Evolutionary conservation across 2,329 filamentous ascomycete genomes (phyloP).

Genomic region (Biscogniauxia mediterranea): DNA sequence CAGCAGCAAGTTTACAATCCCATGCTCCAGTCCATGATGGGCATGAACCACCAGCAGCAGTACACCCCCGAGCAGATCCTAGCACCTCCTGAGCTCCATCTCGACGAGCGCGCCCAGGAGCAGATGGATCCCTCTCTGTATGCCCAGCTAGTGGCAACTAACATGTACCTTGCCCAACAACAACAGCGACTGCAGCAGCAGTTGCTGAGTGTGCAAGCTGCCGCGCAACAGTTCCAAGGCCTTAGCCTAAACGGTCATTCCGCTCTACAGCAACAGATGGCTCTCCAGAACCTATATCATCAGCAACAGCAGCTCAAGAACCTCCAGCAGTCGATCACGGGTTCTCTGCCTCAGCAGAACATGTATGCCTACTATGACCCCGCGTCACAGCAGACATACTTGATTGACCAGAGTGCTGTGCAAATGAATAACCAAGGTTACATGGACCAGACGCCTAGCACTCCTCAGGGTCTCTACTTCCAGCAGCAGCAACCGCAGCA

Average conservation of each 20-base stretch:
- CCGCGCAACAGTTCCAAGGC: slow-evolving; percentile 78
- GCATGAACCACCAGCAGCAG: slow-evolving; percentile 47
- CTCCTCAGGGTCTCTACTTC: slow-evolving; percentile 32
- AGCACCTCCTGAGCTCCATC: slow-evolving; percentile 76
- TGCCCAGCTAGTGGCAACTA: slow-evolving; percentile 85
- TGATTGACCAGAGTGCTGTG: slow-evolving; percentile 64
- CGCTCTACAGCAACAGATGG: slow-evolving; percentile 44
- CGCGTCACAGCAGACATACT: slow-evolving; percentile 78
- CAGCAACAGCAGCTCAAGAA: slow-evolving; percentile 63
- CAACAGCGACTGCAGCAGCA: slow-evolving; percentile 95
- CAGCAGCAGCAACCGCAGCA: slow-evolving; percentile 39
- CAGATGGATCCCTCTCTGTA: slow-evolving; percentile 84
- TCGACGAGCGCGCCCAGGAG: slow-evolving; percentile 66
- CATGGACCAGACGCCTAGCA: slow-evolving; percentile 45
- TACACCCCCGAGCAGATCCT: slow-evolving; percentile 87
- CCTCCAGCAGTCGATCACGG: slow-evolving; percentile 59
- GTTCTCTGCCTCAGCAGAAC: slow-evolving; percentile 64
- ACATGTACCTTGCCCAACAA: slow-evolving; percentile 88
- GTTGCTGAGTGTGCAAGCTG: slow-evolving; percentile 77
- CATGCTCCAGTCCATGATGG: slow-evolving; percentile 21
- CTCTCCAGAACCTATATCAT: slow-evolving; percentile 52
- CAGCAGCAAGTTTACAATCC: slow-evolving; percentile 28
- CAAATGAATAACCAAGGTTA: slow-evolving; percentile 38
- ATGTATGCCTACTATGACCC: slow-evolving; percentile 84
- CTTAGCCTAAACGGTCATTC: slow-evolving; percentile 63